Evolutionary conservation across 2,329 filamentous ascomycete species (phyloP), one percentile per base, ranked within the genome.

Genomic region (Cladosporium sphaerospermum): DNA sequence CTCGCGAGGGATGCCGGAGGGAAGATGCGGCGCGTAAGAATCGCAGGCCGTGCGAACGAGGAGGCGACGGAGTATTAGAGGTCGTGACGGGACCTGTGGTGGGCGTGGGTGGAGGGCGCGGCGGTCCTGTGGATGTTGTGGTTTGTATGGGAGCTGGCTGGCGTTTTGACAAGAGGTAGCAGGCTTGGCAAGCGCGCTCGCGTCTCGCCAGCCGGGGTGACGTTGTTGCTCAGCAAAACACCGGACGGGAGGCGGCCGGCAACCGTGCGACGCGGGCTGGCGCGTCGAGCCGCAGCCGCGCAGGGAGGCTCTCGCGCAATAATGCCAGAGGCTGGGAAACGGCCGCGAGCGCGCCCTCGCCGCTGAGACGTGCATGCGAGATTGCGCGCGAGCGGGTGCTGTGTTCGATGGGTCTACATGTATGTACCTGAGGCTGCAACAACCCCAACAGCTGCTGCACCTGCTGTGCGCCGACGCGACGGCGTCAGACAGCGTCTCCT

Each of bases 1-100:
- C 48, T 51, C 39, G 48, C n/a, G 48, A 56, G 48, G 40, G 56
- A 62, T 60, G 61, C 44, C 53, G 50, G 52, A 43, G 43, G 44
- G 56, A 51, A 55, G 54, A 44, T 55, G 42, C 31, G 53, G 49
- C 39, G 54, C 41, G 50, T 56, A 47, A 53, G 53, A 55, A 57
- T 54, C 52, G 54, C 56, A 55, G 52, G 52, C 56, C 52, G 53
- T 52, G 54, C 53, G 33, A 43, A 49, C 50, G 52, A 37, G 48
- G 45, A 37, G 52, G 57, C 57, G 54, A 55, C 54, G 53, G 55
- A 18, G 45, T 36, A 45, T 46, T 42, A 50, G 31, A 34, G 42
- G 45, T 45, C 41, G 47, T 48, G 48, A 43, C 54, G 40, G 53
- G 53, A 46, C 42, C 39, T 55, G 52, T 48, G 42, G 45, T 28